phyloP scores from a whole-genome alignment of 78 protist genomes.

The Ministeria vibrans region DNA sequence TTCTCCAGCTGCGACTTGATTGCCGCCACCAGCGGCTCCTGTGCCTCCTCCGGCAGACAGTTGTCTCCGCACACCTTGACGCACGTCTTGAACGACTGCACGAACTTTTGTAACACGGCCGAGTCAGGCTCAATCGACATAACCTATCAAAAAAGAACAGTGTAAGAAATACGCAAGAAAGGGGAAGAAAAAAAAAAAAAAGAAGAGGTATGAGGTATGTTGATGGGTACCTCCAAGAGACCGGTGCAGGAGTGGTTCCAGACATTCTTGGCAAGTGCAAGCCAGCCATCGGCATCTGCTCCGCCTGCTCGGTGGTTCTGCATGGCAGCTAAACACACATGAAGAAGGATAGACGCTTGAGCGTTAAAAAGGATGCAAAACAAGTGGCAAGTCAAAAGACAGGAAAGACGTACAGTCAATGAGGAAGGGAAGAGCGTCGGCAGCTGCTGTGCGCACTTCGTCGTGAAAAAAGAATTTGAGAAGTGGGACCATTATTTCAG shows the following conservation, averaged over 20 bases:
- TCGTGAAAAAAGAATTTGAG: constrained; percentile 52
- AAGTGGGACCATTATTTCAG: constrained; percentile 20
- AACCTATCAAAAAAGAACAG: neutral
- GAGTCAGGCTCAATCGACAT: neutral
- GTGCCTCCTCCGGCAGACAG: neutral
- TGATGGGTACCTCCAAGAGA: too few relatives aligned
- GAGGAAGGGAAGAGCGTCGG: neutral
- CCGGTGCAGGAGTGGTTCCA: too few relatives aligned
- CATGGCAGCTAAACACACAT: neutral
- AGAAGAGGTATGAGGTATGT: neutral
- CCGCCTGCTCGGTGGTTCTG: neutral
- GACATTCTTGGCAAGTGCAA: too few relatives aligned
- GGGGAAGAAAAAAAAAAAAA: neutral
- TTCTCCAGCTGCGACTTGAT: neutral
- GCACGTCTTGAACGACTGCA: neutral
- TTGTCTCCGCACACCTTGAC: neutral
- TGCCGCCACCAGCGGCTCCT: neutral
- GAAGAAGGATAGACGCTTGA: neutral
- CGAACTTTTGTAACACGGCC: constrained; percentile 7
- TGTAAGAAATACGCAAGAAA: neutral
- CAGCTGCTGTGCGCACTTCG: constrained; percentile 8
- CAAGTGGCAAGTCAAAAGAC: neutral
- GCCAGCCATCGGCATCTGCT: neutral
- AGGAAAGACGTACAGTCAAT: neutral
- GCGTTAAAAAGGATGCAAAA: neutral